These are phyloP conservation scores for Trametes maxima DNA, from an alignment of 768 basidiomycete genomes.

Conservation along the genomic window DNA sequence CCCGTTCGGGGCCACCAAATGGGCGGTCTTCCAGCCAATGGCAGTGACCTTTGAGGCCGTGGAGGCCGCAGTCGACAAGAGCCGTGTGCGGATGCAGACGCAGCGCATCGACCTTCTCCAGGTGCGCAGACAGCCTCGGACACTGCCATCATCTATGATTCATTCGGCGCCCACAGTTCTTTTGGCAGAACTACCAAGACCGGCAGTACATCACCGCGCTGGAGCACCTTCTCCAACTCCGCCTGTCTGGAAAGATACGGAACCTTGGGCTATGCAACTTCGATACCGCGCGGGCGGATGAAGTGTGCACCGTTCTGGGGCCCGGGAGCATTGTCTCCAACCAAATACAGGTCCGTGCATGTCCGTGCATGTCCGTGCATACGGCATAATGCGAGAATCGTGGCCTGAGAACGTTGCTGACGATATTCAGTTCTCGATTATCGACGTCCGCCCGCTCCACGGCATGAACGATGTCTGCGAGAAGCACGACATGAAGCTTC, in stretches of 20 bases:
- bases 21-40: constrained; percentile 71
- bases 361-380: constrained; percentile 55
- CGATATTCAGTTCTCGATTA: constrained; percentile 65
- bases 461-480: constrained; percentile 75
- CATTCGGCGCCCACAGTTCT: constrained; percentile 50
- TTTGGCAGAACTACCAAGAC: constrained; percentile 71
- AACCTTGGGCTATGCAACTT: constrained; percentile 80
- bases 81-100: constrained; percentile 65
- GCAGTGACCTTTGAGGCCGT: constrained; percentile 55
- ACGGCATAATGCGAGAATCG: neutral
- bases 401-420: neutral
- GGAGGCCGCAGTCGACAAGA: constrained; percentile 62
- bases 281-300: constrained; percentile 70
- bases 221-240: constrained; percentile 56
- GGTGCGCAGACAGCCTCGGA: constrained; percentile 40
- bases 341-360: constrained; percentile 64
- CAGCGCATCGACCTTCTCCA: constrained; percentile 68
- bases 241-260: constrained; percentile 55
- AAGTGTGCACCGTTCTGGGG: constrained; percentile 74
- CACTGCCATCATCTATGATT: constrained; percentile 1
- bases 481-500: constrained; percentile 66
- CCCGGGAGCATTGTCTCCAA: constrained; percentile 72
- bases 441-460: constrained; percentile 74
- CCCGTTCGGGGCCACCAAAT: constrained; percentile 78
- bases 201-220: constrained; percentile 47